Evolutionary conservation across 2,329 filamentous ascomycete species (phyloP), one percentile per base, ranked within the genome.

Genomic region (Colletotrichum agaves): DNA sequence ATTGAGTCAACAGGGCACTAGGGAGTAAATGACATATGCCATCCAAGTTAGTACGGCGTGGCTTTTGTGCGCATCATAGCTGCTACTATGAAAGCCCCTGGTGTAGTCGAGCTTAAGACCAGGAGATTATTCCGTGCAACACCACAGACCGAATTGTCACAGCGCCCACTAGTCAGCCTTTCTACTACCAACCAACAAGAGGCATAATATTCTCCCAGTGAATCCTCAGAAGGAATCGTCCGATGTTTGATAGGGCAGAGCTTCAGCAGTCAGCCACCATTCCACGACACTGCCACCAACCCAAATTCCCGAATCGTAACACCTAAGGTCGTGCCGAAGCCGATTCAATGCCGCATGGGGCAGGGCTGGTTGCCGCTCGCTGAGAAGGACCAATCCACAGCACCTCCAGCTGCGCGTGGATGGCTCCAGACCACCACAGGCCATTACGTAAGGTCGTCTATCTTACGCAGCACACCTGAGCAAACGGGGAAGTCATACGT

Each of bases 381-480:
- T 49, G 37, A 12, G 33, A 52, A 23, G 37, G 13, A 57, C 65
- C 65, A 68, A 60, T 60, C 53, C 53, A 33, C 52, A 65, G 53
- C 61, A 61, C 17, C 61, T 55, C 27, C 31, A 53, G 47, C 7
- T 23, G 33, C 65, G 23, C 41, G 61, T 65, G 41, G 61, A 33
- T n/a, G 13, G 46, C 47, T 37, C 35, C 35, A 37, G 4, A 37
- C 11, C 5, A 33, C 8, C 43, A 8, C 12, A 19, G 11, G 3
- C 4, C 17, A 33, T 68, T 68, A 68, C 61, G 47, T 68, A 68
- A 68, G 61, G 12, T 27, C 23, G 17, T 21, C 27, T 27, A 27
- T 8, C 21, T 23, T 23, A 23, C 23, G 23, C 23, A 23, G 23
- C 23, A 23, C 5, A 19, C 12, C 13, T n/a, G 33, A 12, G 23